Conservation (phyloP, 2,329 filamentous ascomycete species). For the Cladosporium sphaerospermum region DNA sequence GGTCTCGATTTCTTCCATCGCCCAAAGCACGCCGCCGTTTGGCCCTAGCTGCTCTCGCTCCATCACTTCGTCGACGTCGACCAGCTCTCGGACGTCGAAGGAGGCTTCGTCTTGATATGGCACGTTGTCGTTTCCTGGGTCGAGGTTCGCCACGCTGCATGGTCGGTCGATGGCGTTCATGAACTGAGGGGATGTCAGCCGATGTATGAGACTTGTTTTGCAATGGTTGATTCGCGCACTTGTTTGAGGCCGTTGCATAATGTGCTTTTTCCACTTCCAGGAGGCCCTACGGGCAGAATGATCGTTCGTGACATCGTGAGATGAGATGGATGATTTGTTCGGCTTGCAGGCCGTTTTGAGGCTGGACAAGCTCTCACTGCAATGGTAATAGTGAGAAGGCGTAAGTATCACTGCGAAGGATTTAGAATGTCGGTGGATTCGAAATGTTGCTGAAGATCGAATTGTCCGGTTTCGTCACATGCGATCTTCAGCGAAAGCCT, state of each 20-base stretch:
- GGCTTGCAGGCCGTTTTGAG: no score
- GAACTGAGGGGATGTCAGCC: constrained; percentile 44
- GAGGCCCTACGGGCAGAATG: constrained; percentile 57
- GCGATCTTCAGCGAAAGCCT: no score
- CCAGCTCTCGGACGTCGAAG: constrained; percentile 80
- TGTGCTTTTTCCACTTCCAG: constrained; percentile 91
- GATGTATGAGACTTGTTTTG: no score
- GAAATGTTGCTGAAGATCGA: no score
- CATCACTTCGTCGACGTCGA: constrained; percentile 95
- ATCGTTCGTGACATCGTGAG: no score
- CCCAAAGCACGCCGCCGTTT: constrained; percentile 88
- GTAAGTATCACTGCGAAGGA: no score
- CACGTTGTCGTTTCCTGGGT: constrained; percentile 91
- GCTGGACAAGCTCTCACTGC: no score
- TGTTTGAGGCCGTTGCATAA: constrained; percentile 95
- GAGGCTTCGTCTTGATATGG: constrained; percentile 68
- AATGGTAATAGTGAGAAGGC: no score
- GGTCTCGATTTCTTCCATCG: constrained; percentile 87
- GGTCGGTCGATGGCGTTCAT: constrained; percentile 91
- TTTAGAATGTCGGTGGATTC: no score
- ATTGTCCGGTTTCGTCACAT: no score
- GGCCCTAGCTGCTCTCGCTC: constrained; percentile 81
- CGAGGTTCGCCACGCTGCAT: constrained; percentile 91
- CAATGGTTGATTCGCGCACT: no score
- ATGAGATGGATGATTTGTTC: no score